phyloP scores from a whole-genome alignment of 2,329 filamentous ascomycete species.

The Talaromyces albobiverticillius region DNA sequence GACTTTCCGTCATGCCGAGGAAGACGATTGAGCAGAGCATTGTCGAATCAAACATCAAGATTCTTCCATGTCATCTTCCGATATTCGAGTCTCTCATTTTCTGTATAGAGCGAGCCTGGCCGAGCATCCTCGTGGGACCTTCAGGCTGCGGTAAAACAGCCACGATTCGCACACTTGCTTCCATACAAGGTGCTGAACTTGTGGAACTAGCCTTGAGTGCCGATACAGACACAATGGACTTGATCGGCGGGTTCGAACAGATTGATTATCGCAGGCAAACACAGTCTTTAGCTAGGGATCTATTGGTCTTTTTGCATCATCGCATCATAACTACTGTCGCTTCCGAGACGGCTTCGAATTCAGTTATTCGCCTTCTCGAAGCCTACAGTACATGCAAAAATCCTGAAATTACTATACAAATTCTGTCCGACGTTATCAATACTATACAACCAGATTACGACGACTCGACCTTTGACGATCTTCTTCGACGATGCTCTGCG shows the following conservation, averaged over 20 bases:
- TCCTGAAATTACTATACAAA: slow-evolving; percentile 28
- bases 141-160: slow-evolving; percentile 85
- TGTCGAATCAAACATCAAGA: slow-evolving; percentile 29
- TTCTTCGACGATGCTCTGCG: slow-evolving; percentile 49
- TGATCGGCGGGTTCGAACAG: slow-evolving; percentile 96
- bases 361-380: slow-evolving; percentile 26
- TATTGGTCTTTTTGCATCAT: slow-evolving; percentile 53
- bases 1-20: slow-evolving; percentile 68
- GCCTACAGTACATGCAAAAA: slow-evolving; percentile 31
- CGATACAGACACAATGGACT: slow-evolving; percentile 94
- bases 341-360: slow-evolving; percentile 20
- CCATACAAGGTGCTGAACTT: slow-evolving; percentile 69
- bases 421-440: slow-evolving; percentile 29
- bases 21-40: slow-evolving; percentile 44
- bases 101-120: slow-evolving; percentile 81
- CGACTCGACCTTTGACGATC: slow-evolving; percentile 46
- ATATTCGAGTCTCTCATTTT: slow-evolving; percentile 84
- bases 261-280: slow-evolving; percentile 75
- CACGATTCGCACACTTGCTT: slow-evolving; percentile 76
- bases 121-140: slow-evolving; percentile 81
- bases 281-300: slow-evolving; percentile 56
- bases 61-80: slow-evolving; percentile 51
- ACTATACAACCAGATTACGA: slow-evolving; percentile 41
- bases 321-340: slow-evolving; percentile 31
- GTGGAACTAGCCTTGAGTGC: slow-evolving; percentile 87